These are phyloP conservation scores for Solanum peruvianum DNA, from an alignment of 257 asterid genomes.

Conservation along the genomic window DNA sequence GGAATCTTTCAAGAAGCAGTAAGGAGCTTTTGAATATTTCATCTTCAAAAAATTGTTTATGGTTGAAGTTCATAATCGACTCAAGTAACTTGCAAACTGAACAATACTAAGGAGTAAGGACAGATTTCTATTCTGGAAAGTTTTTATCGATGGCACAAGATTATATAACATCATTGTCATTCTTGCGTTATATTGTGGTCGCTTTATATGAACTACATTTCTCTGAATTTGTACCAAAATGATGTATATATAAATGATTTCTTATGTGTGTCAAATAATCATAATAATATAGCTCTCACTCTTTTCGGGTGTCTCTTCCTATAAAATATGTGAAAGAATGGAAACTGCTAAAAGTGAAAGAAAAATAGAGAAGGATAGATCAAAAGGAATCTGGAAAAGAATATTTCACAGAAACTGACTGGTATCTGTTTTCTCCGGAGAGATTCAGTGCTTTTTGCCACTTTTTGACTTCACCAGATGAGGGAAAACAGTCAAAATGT, in stretches of 20 bases:
- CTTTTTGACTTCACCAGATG: conserved; percentile 48
- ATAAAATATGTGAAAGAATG: background rate
- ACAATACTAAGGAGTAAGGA: background rate
- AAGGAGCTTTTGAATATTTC: background rate
- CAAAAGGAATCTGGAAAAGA: background rate
- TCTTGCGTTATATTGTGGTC: background rate
- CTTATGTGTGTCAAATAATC: background rate
- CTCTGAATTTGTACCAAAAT: background rate
- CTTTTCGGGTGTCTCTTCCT: background rate
- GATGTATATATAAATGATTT: background rate
- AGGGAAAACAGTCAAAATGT: conserved; percentile 70
- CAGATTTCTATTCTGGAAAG: background rate
- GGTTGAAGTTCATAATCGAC: background rate
- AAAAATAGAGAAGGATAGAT: background rate
- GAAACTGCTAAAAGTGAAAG: background rate
- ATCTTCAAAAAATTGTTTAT: background rate
- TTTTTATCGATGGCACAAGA: background rate
- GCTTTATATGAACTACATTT: background rate
- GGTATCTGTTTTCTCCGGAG: background rate
- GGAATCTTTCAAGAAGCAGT: background rate
- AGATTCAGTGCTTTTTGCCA: conserved; percentile 35
- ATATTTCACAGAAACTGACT: background rate
- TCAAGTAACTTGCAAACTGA: background rate
- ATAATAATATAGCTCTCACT: background rate
- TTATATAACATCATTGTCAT: background rate